Conservation (phyloP, 805 yeast genomes). For the Candida sphagnicola region DNA sequence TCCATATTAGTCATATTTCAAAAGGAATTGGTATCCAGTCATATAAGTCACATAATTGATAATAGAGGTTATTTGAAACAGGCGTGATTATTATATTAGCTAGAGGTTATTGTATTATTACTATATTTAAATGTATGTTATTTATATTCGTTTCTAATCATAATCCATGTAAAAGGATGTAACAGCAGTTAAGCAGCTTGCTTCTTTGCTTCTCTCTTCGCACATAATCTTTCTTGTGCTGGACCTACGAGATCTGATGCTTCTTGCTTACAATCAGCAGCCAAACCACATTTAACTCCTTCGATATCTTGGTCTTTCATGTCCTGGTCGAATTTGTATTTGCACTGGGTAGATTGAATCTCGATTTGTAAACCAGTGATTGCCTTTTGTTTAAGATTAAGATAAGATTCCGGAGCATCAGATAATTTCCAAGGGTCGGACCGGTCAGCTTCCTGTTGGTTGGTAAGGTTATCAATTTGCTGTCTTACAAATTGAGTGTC, state of each 20-base stretch:
- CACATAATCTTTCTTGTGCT: constrained; percentile 16
- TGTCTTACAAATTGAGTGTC: constrained; percentile 42
- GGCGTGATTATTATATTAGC: not conserved
- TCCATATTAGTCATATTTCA: constrained; percentile 12
- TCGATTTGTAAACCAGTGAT: constrained; percentile 57
- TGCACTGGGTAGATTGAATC: constrained; percentile 43
- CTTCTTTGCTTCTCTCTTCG: constrained; percentile 10
- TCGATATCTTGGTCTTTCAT: constrained; percentile 38
- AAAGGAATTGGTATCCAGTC: too few relatives aligned
- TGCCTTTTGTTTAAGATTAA: constrained; percentile 40
- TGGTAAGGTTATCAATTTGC: constrained; percentile 42
- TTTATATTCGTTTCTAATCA: too few relatives aligned
- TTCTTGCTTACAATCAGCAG: constrained; percentile 28
- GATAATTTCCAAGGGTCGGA: constrained; percentile 48
- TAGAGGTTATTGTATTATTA: too few relatives aligned
- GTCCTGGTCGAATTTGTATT: constrained; percentile 58
- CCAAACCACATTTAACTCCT: constrained; percentile 50
- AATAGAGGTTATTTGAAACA: not conserved
- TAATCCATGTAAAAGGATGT: too few relatives aligned
- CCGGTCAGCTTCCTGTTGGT: constrained; percentile 44
- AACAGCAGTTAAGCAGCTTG: not conserved
- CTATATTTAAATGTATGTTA: too few relatives aligned
- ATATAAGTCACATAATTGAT: too few relatives aligned
- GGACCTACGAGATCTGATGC: constrained; percentile 23
- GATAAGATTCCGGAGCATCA: constrained; percentile 53